Evolutionary conservation across 495 filamentous ascomycete species (phyloP).

Genomic region (Penicillium ochrochloron): DNA sequence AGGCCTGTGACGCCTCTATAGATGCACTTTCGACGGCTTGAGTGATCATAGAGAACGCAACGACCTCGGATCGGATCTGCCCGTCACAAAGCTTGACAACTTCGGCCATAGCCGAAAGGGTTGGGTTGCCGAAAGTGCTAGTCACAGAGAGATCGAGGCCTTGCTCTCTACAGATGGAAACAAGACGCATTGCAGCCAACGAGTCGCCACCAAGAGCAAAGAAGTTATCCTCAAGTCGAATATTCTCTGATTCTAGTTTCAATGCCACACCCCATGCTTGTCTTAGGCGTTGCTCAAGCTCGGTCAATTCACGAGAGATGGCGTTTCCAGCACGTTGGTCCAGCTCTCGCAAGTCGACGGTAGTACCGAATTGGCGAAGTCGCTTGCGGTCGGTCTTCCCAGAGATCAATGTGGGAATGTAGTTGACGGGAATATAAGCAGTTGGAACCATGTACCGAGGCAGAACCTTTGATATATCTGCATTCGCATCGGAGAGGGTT

Average conservation of each 20-base stretch:
- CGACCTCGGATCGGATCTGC: slow-evolving; percentile 21
- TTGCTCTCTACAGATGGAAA: slow-evolving; percentile 39
- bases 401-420: slow-evolving; percentile 46
- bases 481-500: slow-evolving; percentile 31
- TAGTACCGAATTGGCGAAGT: slow-evolving; percentile 39
- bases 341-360: slow-evolving; percentile 39
- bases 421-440: slow-evolving; percentile 46
- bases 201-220: slow-evolving; percentile 68
- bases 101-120: slow-evolving; percentile 48
- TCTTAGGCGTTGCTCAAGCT: slow-evolving; percentile 45
- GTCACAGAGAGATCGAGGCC: slow-evolving; percentile 43
- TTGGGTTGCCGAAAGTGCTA: slow-evolving; percentile 52
- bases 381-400: slow-evolving; percentile 51
- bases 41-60: slow-evolving; percentile 43
- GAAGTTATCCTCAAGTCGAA: slow-evolving; percentile 52
- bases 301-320: slow-evolving; percentile 34
- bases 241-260: slow-evolving; percentile 37
- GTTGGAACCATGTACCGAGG: slow-evolving; percentile 53
- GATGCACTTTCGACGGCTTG: slow-evolving; percentile 35
- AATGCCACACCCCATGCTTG: slow-evolving; percentile 49
- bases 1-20: slow-evolving; percentile 35
- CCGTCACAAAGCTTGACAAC: slow-evolving; percentile 22
- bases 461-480: slow-evolving; percentile 37
- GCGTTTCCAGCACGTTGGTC: slow-evolving; percentile 21
- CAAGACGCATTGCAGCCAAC: slow-evolving; percentile 60